Conservation (phyloP, 2,329 filamentous ascomycete species). For the Neocucurbitaria cava region DNA sequence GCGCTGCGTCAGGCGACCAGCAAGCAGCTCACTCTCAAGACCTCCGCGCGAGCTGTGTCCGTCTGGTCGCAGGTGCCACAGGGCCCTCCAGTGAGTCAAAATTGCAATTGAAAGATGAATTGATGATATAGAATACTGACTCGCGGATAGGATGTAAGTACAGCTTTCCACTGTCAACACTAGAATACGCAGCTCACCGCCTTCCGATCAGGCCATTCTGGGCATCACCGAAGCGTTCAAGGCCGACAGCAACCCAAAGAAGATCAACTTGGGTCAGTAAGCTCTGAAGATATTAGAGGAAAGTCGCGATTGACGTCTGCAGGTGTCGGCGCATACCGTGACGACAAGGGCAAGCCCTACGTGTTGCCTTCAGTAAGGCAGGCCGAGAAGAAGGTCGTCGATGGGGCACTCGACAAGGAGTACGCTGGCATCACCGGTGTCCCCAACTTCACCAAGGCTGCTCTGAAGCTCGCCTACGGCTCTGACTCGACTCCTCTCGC, state of each 20-base stretch:
- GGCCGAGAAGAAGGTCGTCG: constrained; percentile 86
- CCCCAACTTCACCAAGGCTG: constrained; percentile 90
- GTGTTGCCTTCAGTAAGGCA: constrained; percentile 91
- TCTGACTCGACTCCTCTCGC: constrained; percentile 76
- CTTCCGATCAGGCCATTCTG: constrained; percentile 70
- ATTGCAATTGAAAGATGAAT: constrained; percentile 13
- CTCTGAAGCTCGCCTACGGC: constrained; percentile 90
- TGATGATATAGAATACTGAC: constrained; percentile 24
- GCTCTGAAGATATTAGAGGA: neutral
- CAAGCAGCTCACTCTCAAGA: constrained; percentile 43
- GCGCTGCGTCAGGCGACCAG: constrained; percentile 47
- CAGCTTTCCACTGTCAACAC: neutral
- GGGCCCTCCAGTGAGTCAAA: constrained; percentile 82
- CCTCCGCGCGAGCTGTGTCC: constrained; percentile 69
- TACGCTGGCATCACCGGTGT: constrained; percentile 98
- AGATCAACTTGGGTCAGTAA: constrained; percentile 90
- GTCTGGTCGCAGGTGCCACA: constrained; percentile 92
- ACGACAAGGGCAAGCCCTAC: constrained; percentile 97
- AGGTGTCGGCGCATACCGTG: constrained; percentile 97
- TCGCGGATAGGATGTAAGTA: constrained; percentile 45
- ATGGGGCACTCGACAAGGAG: constrained; percentile 87
- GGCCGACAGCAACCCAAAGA: constrained; percentile 89
- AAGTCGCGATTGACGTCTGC: constrained; percentile 27
- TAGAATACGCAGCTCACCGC: constrained; percentile 25
- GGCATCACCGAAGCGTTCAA: constrained; percentile 99